Percentiles rank a stretch among this genome's conserved stretches.
phyloP scores from a whole-genome alignment of 768 basidiomycete genomes.

The Tricholoma saponaceum region DNA sequence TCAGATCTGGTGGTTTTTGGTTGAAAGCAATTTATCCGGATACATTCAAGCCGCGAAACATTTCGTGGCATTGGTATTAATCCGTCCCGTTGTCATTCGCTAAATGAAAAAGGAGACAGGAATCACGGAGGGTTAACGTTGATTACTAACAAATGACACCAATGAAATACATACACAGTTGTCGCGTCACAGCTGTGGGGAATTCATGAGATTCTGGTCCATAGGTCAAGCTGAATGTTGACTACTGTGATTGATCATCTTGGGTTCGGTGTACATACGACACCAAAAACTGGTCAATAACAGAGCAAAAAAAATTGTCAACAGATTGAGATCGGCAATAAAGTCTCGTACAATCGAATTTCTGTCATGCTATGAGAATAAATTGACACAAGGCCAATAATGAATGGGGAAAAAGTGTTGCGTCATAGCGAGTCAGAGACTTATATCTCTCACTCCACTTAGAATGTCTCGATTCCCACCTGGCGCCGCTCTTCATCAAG shows the following conservation, averaged over 20 bases:
- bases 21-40: too few relatives aligned
- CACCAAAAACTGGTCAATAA: neutral
- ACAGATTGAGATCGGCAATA: neutral
- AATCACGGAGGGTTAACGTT: too few relatives aligned
- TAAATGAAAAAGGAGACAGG: too few relatives aligned
- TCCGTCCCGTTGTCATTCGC: too few relatives aligned
- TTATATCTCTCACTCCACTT: conserved; percentile 3
- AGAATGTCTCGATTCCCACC: conserved; percentile 38
- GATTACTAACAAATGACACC: too few relatives aligned
- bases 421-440: neutral
- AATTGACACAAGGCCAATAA: neutral
- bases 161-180: neutral
- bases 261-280: too few relatives aligned
- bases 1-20: neutral
- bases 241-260: too few relatives aligned
- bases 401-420: neutral
- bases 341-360: neutral
- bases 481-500: conserved; percentile 54
- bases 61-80: too few relatives aligned
- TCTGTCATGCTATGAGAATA: neutral
- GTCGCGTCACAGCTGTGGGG: too few relatives aligned
- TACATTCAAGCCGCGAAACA: too few relatives aligned
- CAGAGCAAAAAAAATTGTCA: neutral
- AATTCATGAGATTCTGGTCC: neutral
- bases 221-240: too few relatives aligned